Evolutionary conservation across 2,329 filamentous ascomycete species (phyloP), one percentile per base, ranked within the genome.

Genomic region (Fusarium pilosicola): DNA sequence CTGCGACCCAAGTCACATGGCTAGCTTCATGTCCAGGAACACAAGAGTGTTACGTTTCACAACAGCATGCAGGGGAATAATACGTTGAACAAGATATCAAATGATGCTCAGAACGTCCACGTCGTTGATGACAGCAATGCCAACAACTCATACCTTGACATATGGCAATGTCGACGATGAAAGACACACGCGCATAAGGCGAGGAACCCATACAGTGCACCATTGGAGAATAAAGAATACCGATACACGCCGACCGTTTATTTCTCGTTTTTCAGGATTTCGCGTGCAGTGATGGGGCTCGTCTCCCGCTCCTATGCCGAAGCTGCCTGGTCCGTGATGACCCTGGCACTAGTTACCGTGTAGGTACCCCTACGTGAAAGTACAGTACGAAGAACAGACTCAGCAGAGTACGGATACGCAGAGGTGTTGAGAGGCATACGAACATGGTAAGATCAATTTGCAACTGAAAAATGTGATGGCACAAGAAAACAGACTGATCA

Each of bases 1-100:
- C 67, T 60, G 54, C 52, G 45, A 64, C 71, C 45, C 67, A 71
- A 61, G 59, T 71, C 71, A 71, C 70, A 74, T 74, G 66, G 71
- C 62, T 64, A 48, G 71, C 57, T 61, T 54, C 55, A 56, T 71
- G 49, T 38, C 30, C 46, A 67, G 54, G 58, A 68, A 71, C 71
- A 48, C 62, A 57, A 51, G 34, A 61, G 58, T 71, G 62, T 51
- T 60, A 59, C 67, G 71, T 74, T 52, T 32, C 26, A 68, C 67
- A 64, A 60, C 58, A 68, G 70, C 36, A 74, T 59, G 58, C 62
- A 73, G 54, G 58, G 71, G 71, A 62, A 68, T 44, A 58, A 67
- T 63, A 69, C 48, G 58, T 64, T 74, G 60, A 65, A 56, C 55
- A 52, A 62, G 49, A 58, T 45, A 56, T 73, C 30, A 66, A 73